phyloP scores from a whole-genome alignment of 2,329 filamentous ascomycete species.

The Colletotrichum sp. region DNA sequence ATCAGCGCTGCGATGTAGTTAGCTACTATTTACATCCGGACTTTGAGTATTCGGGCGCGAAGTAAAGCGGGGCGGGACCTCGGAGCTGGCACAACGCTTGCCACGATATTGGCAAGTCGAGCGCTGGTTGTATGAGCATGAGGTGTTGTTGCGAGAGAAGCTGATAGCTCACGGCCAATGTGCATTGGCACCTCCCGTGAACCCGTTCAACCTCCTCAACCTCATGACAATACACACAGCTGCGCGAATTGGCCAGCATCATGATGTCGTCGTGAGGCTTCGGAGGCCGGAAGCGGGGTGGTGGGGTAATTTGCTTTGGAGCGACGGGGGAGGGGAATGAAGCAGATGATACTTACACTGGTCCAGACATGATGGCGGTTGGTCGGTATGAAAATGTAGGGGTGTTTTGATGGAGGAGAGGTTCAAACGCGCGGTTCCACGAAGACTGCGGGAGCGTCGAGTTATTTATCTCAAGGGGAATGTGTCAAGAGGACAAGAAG shows the following conservation, averaged over 20 bases:
- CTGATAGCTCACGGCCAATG: not conserved
- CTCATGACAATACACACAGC: conserved; percentile 17
- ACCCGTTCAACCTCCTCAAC: not conserved
- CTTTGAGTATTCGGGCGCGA: not conserved
- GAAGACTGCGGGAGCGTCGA: conserved; percentile 16
- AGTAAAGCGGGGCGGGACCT: conserved; percentile 38
- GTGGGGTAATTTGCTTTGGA: conserved; percentile 38
- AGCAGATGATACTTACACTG: conserved; percentile 64
- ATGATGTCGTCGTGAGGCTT: conserved; percentile 23
- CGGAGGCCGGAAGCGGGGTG: conserved; percentile 39
- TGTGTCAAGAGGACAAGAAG: conserved; percentile 20
- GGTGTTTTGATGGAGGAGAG: conserved; percentile 6
- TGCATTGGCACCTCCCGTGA: conserved; percentile 4
- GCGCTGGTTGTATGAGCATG: conserved; percentile 55
- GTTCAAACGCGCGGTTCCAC: conserved; percentile 12
- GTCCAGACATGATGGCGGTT: conserved; percentile 63
- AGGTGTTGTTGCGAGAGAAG: not conserved
- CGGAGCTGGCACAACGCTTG: conserved; percentile 35
- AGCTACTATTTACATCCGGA: conserved; percentile 44
- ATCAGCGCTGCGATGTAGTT: conserved; percentile 74
- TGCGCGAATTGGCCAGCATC: conserved; percentile 38
- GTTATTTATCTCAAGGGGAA: conserved; percentile 23
- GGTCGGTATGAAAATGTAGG: conserved; percentile 1
- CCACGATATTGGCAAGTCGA: conserved; percentile 70
- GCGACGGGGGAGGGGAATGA: conserved; percentile 4